Base-by-base conservation (phyloP, 2,329 filamentous ascomycete species). In the Sporothrix luriei region DNA sequence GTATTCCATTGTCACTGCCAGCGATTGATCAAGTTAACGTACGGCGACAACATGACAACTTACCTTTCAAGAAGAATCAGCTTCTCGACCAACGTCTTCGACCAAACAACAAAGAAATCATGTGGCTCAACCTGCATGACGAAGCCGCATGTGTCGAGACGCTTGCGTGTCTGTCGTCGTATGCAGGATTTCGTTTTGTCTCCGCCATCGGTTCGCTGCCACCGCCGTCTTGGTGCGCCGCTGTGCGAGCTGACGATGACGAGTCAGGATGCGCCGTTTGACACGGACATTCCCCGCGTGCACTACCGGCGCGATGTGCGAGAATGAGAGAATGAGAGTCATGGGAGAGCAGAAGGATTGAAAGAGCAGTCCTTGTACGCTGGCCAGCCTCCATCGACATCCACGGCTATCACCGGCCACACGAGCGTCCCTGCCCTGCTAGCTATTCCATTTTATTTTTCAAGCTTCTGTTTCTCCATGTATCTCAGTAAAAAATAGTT, bases 181-280 rank as follows among this genome's bases (percentile, higher is more conserved):
- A 5, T 48, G 16, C 43, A 24, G 55, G 21, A 19, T 57, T 29
- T 26, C 10, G n/a, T 38, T 33, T 57, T 13, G 19, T 14, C n/a
- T 43, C n/a, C 16, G 4, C 38, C 21, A 6, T 54, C n/a, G 5
- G 38, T 46, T 62, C 57, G 21, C 24, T 19, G 38, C 38, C 38
- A 10, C 14, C 33, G n/a, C 10, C n/a, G 14, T 46, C 57, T 62
- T 62, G 57, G 46, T 38, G 13, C 26, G 40, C 59, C 48, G 64
- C 54, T 43, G 64, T 66, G 49, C 62, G 10, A 51, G 49, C 49
- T 66, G 64, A 55, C 64, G 49, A 65, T 51, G 62, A 65, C 46
- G 24, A 51, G 46, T 65, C 19, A 38, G 46, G 46, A 38, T 65
- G 21, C 26, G 19, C 24, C 19, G 26, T n/a, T 14, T 38, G 2